These are phyloP conservation scores for Beauveria bassiana DNA, from an alignment of 2,329 filamentous ascomycete genomes.

Conservation along the genomic window DNA sequence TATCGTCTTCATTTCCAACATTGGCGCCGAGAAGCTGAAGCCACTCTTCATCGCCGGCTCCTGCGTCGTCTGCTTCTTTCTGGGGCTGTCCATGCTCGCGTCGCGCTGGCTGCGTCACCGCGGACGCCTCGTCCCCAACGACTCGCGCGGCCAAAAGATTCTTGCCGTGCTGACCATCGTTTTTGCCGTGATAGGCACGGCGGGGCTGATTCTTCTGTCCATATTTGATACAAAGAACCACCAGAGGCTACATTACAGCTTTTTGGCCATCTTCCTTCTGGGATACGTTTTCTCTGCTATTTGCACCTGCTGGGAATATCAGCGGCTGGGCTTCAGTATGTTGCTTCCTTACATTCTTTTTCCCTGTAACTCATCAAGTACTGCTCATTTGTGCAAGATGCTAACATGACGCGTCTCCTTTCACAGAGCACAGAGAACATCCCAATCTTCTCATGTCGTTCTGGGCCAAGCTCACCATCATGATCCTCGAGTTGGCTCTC, in stretches of 20 bases:
- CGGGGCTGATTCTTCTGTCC: slow-evolving; percentile 72
- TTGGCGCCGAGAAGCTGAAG: slow-evolving; percentile 55
- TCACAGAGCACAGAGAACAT: slow-evolving; percentile 62
- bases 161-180: slow-evolving; percentile 55
- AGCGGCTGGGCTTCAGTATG: slow-evolving; percentile 67
- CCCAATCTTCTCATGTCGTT: slow-evolving; percentile 70
- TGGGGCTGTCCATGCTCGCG: slow-evolving; percentile 71
- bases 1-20: slow-evolving; percentile 67
- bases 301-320: slow-evolving; percentile 86
- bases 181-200: slow-evolving; percentile 66
- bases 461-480: slow-evolving; percentile 79
- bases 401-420: neutral
- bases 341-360: slow-evolving; percentile 12
- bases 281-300: slow-evolving; percentile 82
- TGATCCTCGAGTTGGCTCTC: slow-evolving; percentile 69
- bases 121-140: slow-evolving; percentile 70
- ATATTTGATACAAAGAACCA: slow-evolving; percentile 79
- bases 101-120: slow-evolving; percentile 82
- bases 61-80: slow-evolving; percentile 64
- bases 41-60: slow-evolving; percentile 72
- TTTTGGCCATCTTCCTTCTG: slow-evolving; percentile 74
- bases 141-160: slow-evolving; percentile 52
- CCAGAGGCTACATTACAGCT: slow-evolving; percentile 60
- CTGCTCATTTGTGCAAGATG: neutral
- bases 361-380: neutral